phyloP scores from a whole-genome alignment of 768 basidiomycete genomes.

The Lactifluus echinatus region DNA sequence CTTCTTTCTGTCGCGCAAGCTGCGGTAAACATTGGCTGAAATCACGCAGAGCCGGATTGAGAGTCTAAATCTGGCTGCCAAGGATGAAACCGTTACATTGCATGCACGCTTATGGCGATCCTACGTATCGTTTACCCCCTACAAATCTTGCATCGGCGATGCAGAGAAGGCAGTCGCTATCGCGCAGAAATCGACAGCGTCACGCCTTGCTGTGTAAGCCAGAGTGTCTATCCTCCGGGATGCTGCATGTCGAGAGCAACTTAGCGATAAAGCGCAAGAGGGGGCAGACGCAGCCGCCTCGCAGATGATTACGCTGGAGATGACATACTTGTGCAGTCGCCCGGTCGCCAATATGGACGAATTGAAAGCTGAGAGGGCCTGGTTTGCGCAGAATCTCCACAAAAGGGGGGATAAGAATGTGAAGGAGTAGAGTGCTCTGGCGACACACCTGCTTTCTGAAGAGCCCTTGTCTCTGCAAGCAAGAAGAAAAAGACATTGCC shows the following conservation, averaged over 20 bases:
- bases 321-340: too few relatives aligned
- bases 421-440: conserved; percentile 21
- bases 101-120: conserved; percentile 18
- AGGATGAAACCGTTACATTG: not conserved
- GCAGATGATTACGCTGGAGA: not conserved
- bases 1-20: conserved; percentile 28
- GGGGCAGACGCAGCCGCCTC: not conserved
- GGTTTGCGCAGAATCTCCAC: conserved; percentile 25
- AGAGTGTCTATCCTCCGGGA: conserved; percentile 21
- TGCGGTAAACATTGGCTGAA: conserved; percentile 29
- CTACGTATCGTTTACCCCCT: conserved; percentile 23
- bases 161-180: conserved; percentile 22
- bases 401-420: conserved; percentile 20
- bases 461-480: conserved; percentile 22
- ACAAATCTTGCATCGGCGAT: conserved; percentile 24
- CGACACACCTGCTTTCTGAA: conserved; percentile 18
- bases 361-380: conserved; percentile 20
- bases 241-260: not conserved
- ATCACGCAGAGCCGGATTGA: conserved; percentile 25
- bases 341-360: conserved; percentile 12
- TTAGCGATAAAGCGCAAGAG: not conserved
- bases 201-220: conserved; percentile 24
- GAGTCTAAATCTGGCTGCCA: conserved; percentile 1
- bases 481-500: conserved; percentile 24
- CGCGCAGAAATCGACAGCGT: conserved; percentile 24